These are phyloP conservation scores for Dictyostelium purpureum DNA, from an alignment of 78 protist genomes.

Conservation along the genomic window DNA sequence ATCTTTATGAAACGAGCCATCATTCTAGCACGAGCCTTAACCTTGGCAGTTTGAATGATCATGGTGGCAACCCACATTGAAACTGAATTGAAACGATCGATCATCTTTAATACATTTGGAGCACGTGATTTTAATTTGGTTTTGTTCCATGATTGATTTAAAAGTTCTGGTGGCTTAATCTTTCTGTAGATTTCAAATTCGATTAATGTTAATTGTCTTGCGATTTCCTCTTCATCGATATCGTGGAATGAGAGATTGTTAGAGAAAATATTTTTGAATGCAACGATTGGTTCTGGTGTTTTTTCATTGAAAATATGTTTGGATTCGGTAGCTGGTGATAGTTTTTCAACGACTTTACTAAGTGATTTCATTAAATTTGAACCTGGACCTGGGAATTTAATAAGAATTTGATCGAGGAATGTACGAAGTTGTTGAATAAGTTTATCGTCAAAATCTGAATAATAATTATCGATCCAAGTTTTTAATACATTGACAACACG, in stretches of 20 bases:
- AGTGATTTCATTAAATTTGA: slow-evolving; percentile 10
- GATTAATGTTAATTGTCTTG: slow-evolving; percentile 80
- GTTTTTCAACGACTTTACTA: slow-evolving; percentile 21
- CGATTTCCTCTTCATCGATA: slow-evolving; percentile 79
- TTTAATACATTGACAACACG: slow-evolving; percentile 77
- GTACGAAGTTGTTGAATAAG: slow-evolving; percentile 1
- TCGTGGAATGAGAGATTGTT: slow-evolving; percentile 10
- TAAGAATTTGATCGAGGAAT: slow-evolving; percentile 55
- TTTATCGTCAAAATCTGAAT: slow-evolving; percentile 81
- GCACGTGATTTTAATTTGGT: slow-evolving; percentile 69
- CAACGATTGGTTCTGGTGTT: slow-evolving; percentile 74
- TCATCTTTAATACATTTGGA: slow-evolving; percentile 76
- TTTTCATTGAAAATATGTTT: slow-evolving; percentile 55
- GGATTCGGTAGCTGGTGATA: neutral
- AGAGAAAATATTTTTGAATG: slow-evolving; percentile 70
- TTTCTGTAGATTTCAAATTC: slow-evolving; percentile 79
- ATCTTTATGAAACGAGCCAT: slow-evolving; percentile 79
- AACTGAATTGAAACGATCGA: slow-evolving; percentile 80
- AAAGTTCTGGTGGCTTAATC: slow-evolving; percentile 86
- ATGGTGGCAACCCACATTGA: slow-evolving; percentile 87
- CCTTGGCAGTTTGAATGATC: slow-evolving; percentile 58
- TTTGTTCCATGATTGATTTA: slow-evolving; percentile 87
- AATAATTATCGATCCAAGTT: slow-evolving; percentile 78
- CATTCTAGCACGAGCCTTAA: slow-evolving; percentile 65
- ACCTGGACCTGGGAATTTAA: slow-evolving; percentile 33